Evolutionary conservation across 345 rosid species (phyloP), one percentile per base, ranked within the genome.

Genomic region (Eucalyptus shirleyi): DNA sequence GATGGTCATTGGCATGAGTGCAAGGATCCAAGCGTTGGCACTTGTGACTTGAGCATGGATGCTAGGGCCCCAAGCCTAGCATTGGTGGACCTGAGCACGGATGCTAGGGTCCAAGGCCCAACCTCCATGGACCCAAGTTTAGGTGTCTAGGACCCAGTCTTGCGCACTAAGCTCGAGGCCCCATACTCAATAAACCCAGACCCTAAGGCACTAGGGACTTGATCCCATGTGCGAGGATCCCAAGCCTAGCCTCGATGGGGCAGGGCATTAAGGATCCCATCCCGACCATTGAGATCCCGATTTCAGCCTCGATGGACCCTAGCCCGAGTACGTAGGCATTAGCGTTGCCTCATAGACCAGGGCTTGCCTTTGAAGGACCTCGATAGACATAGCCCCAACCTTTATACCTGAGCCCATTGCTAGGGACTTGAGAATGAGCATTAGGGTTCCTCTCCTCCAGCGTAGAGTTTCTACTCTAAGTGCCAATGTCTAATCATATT

Each of bases 151-250:
- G 62, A 56, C 62, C 28, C 1, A 23, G 3, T 56, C 30, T 53
- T 53, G 59, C 2, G 0, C 59, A 53, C 0, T 53, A 53, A 19
- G 59, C 26, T 19, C 59, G 11, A 53, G 59, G 59, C 11, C 59
- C 0, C 1, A 0, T 0, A 8, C 59, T 56, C 6, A 0, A 2
- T 24, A 24, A 10, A 56, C 62, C 13, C 0, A 0, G 1, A 56
- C 30, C 28, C 6, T 24, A 4, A 9, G 62, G 62, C 62, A 56
- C 2, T 53, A 53, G 5, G 59, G 59, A 24, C 62, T 0, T 5
- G 0, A 56, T 56, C 62, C 62, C 6, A 19, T 56, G 28, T 56
- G 62, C 0, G 2, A 23, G 62, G 30, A 56, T 24, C 62, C 62
- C 30, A 56, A 56, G 30, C 62, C 6, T 56, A 0, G 62, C 62